Conservation (phyloP, 2,329 filamentous ascomycete genomes). For the Phaeosphaeriaceae sp. region DNA sequence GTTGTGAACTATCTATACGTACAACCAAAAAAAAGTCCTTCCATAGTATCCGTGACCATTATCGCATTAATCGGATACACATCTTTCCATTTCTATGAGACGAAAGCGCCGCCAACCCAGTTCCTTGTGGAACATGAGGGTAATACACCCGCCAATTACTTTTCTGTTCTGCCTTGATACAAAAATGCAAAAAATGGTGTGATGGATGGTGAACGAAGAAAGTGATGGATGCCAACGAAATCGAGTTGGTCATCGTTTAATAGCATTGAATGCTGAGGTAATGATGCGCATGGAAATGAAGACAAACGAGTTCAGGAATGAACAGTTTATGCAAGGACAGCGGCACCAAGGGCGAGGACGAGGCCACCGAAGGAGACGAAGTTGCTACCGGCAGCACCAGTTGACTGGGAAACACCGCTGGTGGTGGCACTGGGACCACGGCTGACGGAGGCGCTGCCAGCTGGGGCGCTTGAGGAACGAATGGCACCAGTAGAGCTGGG, state of each 20-base stretch:
- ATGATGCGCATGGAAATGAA: not conserved
- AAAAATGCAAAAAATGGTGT: not conserved
- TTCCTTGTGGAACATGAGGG: not conserved
- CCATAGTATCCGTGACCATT: not conserved
- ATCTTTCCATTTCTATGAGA: not conserved
- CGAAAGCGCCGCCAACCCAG: not conserved
- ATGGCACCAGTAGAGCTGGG: constrained; percentile 8
- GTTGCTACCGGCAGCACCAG: constrained; percentile 35
- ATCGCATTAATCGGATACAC: not conserved
- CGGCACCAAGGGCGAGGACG: constrained; percentile 34
- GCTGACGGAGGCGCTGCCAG: constrained; percentile 8
- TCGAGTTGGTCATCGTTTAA: not conserved
- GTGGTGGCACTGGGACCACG: constrained; percentile 12
- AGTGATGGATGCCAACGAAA: too few species aligned
- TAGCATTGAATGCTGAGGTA: not conserved
- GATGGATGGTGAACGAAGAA: not conserved
- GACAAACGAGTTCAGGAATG: not conserved
- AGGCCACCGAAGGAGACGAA: constrained; percentile 39
- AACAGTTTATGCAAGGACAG: constrained; percentile 37
- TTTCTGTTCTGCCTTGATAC: not conserved
- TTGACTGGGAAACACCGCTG: constrained; percentile 17
- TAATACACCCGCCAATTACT: not conserved
- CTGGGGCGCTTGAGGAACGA: not conserved
- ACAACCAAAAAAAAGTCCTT: not conserved
- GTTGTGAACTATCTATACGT: constrained; percentile 1